These are phyloP conservation scores for Nicotiana sylvestris DNA, from an alignment of 257 asterid genomes.

Conservation along the genomic window DNA sequence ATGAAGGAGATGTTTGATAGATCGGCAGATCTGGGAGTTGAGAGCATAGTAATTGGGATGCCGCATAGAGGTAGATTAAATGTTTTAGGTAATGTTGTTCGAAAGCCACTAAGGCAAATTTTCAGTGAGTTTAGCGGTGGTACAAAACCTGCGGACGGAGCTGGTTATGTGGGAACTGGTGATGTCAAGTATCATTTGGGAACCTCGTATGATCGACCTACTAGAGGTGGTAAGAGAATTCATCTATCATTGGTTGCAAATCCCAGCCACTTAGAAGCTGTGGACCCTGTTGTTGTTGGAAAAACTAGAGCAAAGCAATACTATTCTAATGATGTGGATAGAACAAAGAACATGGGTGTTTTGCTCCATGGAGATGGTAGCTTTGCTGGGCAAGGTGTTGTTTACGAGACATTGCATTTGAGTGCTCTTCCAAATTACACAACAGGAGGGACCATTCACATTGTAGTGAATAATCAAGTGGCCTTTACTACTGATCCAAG, in stretches of 20 bases:
- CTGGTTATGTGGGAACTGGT: conserved; percentile 94
- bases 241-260: conserved; percentile 92
- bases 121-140: conserved; percentile 93
- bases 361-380: conserved; percentile 97
- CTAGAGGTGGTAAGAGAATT: conserved; percentile 93
- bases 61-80: conserved; percentile 91
- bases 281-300: conserved; percentile 89
- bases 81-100: conserved; percentile 85
- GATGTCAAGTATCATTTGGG: conserved; percentile 97
- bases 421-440: conserved; percentile 97
- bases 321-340: conserved; percentile 65
- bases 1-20: conserved; percentile 99
- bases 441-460: conserved; percentile 96
- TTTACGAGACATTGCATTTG: conserved; percentile 94
- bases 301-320: conserved; percentile 95
- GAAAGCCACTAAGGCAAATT: conserved; percentile 89
- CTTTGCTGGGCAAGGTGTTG: conserved; percentile 99
- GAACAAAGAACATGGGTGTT: conserved; percentile 79
- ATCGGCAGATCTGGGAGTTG: conserved; percentile 94
- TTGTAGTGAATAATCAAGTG: conserved; percentile 94
- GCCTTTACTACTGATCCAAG: conserved; percentile 94
- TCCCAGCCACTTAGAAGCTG: conserved; percentile 98
- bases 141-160: conserved; percentile 81
- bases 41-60: conserved; percentile 96
- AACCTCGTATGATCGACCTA: conserved; percentile 93